Percentiles rank a stretch among this genome's conserved stretches.
Conservation (phyloP, 2,329 filamentous ascomycete genomes). For the Ceratocystiopsis brevicomis region DNA sequence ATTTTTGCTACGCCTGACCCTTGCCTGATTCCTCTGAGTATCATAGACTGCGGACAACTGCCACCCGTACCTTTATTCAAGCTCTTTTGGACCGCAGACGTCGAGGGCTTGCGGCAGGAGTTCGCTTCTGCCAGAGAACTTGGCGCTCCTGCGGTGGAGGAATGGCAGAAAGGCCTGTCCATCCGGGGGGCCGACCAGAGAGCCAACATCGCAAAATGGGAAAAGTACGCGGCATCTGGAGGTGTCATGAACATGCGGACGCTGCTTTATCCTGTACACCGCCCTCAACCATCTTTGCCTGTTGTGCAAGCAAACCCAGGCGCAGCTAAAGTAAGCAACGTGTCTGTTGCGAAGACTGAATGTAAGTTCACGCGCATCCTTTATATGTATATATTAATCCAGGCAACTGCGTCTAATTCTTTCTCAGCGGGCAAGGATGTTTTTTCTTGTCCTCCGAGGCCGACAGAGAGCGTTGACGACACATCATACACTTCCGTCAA, state of each 20-base stretch:
- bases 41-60: conserved; percentile 31
- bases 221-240: conserved; percentile 45
- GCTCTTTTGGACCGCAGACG: conserved; percentile 42
- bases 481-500: too few relatives aligned
- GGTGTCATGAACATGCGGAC: conserved; percentile 21
- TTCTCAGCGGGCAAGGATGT: too few relatives aligned
- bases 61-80: conserved; percentile 39
- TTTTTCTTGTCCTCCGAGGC: too few relatives aligned
- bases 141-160: conserved; percentile 49
- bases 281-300: neutral
- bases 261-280: conserved; percentile 11
- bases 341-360: too few relatives aligned
- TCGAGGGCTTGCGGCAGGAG: conserved; percentile 42
- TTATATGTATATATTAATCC: too few relatives aligned
- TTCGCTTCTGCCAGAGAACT: conserved; percentile 45
- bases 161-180: conserved; percentile 63
- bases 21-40: conserved; percentile 37
- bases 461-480: too few relatives aligned
- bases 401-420: too few relatives aligned
- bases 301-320: neutral
- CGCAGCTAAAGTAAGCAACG: too few relatives aligned
- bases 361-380: neutral
- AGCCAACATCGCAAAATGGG: conserved; percentile 49
- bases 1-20: conserved; percentile 43
- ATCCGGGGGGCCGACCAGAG: conserved; percentile 40